Evolutionary conservation across 768 basidiomycete species (phyloP).

Genomic region (Podaxis carcinomalis): DNA sequence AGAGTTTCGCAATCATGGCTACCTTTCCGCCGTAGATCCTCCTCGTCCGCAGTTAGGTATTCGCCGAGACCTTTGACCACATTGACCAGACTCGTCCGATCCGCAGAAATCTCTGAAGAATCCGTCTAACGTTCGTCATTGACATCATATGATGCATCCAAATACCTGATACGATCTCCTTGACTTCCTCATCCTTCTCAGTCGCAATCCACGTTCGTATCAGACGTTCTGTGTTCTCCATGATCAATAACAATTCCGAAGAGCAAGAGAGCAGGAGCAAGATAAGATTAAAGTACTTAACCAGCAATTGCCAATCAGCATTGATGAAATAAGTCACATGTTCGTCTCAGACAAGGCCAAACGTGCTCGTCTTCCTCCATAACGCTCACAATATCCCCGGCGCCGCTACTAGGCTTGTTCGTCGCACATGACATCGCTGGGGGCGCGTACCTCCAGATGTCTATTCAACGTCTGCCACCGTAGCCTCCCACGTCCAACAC

Average conservation of each 20-base stretch:
- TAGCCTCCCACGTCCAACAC: not conserved
- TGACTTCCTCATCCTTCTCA: constrained; percentile 54
- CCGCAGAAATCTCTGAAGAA: constrained; percentile 43
- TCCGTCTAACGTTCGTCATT: not conserved
- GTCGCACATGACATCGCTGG: constrained; percentile 32
- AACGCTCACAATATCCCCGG: not conserved
- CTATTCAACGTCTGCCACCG: constrained; percentile 21
- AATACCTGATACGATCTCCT: constrained; percentile 58
- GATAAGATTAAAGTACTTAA: constrained; percentile 6
- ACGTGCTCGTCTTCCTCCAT: not conserved
- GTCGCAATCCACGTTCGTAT: constrained; percentile 74
- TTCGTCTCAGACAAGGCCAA: not conserved
- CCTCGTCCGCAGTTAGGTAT: constrained; percentile 85
- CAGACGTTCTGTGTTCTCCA: constrained; percentile 41
- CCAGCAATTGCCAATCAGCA: not conserved
- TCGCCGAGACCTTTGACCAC: constrained; percentile 86
- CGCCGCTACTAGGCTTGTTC: not conserved
- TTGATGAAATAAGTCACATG: constrained; percentile 11
- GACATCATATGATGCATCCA: not conserved
- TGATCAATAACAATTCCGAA: constrained; percentile 14
- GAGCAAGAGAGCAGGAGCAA: not conserved
- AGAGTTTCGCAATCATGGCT: not conserved
- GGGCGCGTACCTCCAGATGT: constrained; percentile 28
- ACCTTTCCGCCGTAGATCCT: constrained; percentile 78
- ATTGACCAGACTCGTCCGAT: constrained; percentile 58